phyloP scores from a whole-genome alignment of 495 filamentous ascomycete species.

The Hypoxylon rickii region DNA sequence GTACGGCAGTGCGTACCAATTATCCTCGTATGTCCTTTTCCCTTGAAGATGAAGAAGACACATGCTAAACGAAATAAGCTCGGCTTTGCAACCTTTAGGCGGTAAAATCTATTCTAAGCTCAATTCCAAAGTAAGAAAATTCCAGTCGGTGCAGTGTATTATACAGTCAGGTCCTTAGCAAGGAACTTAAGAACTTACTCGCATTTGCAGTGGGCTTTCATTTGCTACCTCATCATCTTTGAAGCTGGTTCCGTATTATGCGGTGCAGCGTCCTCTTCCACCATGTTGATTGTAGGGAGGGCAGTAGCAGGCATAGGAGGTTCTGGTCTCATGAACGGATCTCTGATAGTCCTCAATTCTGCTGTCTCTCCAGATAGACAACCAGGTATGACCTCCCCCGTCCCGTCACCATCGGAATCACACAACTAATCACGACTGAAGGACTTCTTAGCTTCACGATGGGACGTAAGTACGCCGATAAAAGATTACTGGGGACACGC shows the following conservation, averaged over 20 bases:
- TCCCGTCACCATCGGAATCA: not conserved
- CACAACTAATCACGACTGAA: not conserved
- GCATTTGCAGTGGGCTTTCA: conserved; percentile 39
- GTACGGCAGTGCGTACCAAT: conserved; percentile 51
- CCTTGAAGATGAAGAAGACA: too few relatives aligned
- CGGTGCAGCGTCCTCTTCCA: conserved; percentile 49
- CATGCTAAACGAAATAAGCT: not conserved
- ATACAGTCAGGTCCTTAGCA: not conserved
- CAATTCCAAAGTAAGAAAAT: conserved; percentile 22
- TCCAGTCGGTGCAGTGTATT: too few relatives aligned
- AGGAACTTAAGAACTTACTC: not conserved
- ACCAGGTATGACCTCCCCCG: not conserved
- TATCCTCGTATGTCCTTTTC: conserved; percentile 29
- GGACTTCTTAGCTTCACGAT: conserved; percentile 18
- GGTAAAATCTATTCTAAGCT: conserved; percentile 46
- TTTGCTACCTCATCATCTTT: conserved; percentile 45
- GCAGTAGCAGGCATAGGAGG: conserved; percentile 53
- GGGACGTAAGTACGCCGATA: conserved; percentile 19
- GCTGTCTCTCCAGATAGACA: not conserved
- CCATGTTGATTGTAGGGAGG: conserved; percentile 54
- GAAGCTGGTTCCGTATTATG: conserved; percentile 55
- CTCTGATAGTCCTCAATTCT: not conserved
- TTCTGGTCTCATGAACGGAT: conserved; percentile 53
- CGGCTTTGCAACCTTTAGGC: conserved; percentile 43
- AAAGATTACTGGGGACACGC: too few relatives aligned